Evolutionary conservation across 805 yeast species (phyloP), one percentile per base, ranked within the genome.

Genomic region (Candida stauntonica): DNA sequence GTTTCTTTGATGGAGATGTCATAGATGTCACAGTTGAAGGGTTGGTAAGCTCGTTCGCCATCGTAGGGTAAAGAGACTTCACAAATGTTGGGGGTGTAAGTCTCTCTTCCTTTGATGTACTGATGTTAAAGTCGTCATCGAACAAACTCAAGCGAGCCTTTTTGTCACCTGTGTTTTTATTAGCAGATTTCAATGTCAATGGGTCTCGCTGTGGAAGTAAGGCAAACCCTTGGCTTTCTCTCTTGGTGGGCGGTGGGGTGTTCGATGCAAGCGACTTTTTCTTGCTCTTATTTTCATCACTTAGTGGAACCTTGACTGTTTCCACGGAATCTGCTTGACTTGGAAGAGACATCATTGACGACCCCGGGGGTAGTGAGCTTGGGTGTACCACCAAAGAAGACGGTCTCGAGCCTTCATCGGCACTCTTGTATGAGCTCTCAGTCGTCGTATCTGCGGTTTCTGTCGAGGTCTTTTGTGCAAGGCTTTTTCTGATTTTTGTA

Each of bases 401-500:
- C 12, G 45, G 36, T 14, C 41, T 41, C 3, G 45, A 35, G 2
- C 31, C 45, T 18, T 43, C 54, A 18, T 49, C 57, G 5, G 49
- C 49, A 40, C 56, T 52, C 30, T 48, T 51, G 38, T 44, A 46
- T 12, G 59, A 51, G 21, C 40, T 41, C 3, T 49, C 50, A 13
- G 39, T 24, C 12, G 43, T 44, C 5, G 33, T 32, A 17, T 35
- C 15, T 7, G 38, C 18, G 8, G 32, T 48, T 7, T 38, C 46
- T 12, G 51, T 21, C 6, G 33, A 30, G 9, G 46, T 37, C 30
- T 63, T 66, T 21, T 61, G 64, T 0, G 72, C 67, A 7, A 68
- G 62, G 37, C 73, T 68, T 42, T 68, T 71, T 20, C 74, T 49
- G 7, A 71, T 68, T 2, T 73, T 69, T 5, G 64, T 62, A 42